phyloP scores from a whole-genome alignment of 371 early-diverging fungal species.

The Mucor saturninus region DNA sequence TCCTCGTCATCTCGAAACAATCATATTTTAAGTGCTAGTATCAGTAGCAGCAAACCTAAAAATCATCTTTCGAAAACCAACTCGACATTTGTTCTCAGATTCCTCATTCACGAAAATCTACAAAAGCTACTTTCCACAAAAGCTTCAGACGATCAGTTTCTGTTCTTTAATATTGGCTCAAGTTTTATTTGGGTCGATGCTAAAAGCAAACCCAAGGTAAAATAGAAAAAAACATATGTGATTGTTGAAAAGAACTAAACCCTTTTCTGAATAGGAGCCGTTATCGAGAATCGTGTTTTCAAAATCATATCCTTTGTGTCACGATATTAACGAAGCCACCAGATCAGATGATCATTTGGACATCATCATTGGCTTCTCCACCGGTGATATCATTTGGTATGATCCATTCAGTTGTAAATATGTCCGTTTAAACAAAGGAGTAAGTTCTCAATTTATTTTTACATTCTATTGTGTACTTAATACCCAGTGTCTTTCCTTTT shows the following conservation, averaged over 20 bases:
- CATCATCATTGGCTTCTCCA: conserved; percentile 76
- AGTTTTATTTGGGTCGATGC: conserved; percentile 78
- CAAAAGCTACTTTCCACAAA: conserved; percentile 72
- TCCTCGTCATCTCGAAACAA: conserved; percentile 22
- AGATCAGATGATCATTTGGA: conserved; percentile 68
- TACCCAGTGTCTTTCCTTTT: too few species aligned
- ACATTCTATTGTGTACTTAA: not conserved
- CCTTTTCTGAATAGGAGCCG: conserved; percentile 60
- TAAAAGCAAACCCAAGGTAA: conserved; percentile 59
- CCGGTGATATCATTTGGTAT: conserved; percentile 87
- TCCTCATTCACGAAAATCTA: conserved; percentile 80
- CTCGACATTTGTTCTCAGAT: conserved; percentile 78
- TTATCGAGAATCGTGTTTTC: conserved; percentile 79
- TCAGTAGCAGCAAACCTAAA: conserved; percentile 55
- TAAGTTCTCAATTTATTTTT: conserved; percentile 27
- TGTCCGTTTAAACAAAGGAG: conserved; percentile 45
- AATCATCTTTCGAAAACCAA: conserved; percentile 68
- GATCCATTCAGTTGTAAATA: conserved; percentile 76
- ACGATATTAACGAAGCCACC: conserved; percentile 83
- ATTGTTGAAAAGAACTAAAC: not conserved
- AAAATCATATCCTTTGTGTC: conserved; percentile 84
- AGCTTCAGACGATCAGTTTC: conserved; percentile 44
- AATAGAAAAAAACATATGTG: not conserved
- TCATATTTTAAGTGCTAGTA: conserved; percentile 13
- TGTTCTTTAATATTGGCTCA: conserved; percentile 68